Base-by-base conservation (phyloP, 768 basidiomycete species). In the Suillus variegatus region DNA sequence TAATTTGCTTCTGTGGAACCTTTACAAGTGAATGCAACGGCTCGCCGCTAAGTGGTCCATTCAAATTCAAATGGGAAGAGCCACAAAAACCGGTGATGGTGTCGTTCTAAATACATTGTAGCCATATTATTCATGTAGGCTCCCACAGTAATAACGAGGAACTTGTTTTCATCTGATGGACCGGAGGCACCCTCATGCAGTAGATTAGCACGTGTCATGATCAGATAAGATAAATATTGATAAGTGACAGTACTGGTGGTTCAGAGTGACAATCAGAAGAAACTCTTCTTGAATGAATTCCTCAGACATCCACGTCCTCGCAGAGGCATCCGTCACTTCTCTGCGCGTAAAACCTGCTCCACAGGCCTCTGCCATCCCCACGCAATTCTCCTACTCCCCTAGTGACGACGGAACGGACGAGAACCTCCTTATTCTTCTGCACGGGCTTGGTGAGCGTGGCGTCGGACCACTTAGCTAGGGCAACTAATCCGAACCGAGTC, bases 331-430 rank as follows among this genome's bases (percentile, higher is more conserved):
- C 32, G 43, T 60, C 22, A 62, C 66, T 12, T 62, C 72, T 22
- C 67, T 72, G 25, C 78, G 81, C 6, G 78, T 76, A 44, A 92
- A 91, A 75, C 80, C 79, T 3, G 63, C 77, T 1, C 91, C 90
- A 0, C 79, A 77, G 46, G 67, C 75, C 7, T 73, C 79, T 16
- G 74, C 73, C 20, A 81, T 90, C 52, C 78, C 85, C 2, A 82
- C 85, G 20, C 84, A 84, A 22, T 92, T 90, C 75, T 79, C 78
- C 3, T 97, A 95, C 75, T 67, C 79, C 6, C 81, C 93, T 16
- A 94, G 93, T 66, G 83, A 88, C 65, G 93, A 95, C 74, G 93
- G 93, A 52, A 90, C 87, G 10, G 93, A 96, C 69, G 90, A 93
- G 74, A 96, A 96, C 75, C 77, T 96, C 20, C 77, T 97, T 28